Conservation (phyloP, 1,139 yeast genomes). For the Suzukiozyma palmioleophila region DNA sequence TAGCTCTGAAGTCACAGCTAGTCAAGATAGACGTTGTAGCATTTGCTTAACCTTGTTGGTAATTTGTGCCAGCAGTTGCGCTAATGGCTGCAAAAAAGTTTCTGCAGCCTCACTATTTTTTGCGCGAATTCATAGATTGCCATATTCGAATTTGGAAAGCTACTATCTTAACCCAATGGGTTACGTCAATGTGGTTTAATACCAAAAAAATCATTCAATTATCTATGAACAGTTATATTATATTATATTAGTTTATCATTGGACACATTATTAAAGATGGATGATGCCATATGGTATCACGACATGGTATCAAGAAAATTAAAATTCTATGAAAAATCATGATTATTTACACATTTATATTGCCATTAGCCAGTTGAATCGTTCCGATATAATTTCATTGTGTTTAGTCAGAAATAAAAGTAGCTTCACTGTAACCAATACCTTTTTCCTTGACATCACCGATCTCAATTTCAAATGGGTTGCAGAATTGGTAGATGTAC, state of each 20-base stretch:
- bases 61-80: no score
- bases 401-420: slow-evolving; percentile 57
- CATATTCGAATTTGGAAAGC: no score
- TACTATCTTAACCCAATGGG: no score
- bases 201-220: no score
- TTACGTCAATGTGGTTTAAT: no score
- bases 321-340: background rate
- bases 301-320: background rate
- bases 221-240: background rate
- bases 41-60: no score
- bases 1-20: no score
- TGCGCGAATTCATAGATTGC: no score
- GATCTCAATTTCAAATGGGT: slow-evolving; percentile 42
- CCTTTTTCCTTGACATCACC: slow-evolving; percentile 51
- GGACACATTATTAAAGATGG: background rate
- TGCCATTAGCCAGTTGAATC: background rate
- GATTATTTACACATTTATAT: background rate
- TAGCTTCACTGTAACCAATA: slow-evolving; percentile 75
- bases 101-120: no score
- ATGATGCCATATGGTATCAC: background rate
- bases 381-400: background rate
- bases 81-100: no score
- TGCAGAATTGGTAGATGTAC: slow-evolving; percentile 85
- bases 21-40: no score
- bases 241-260: slow-evolving; percentile 1